Evolutionary conservation across 2,329 filamentous ascomycete species (phyloP), one percentile per base, ranked within the genome.

Genomic region (Sporothrix brasiliensis): DNA sequence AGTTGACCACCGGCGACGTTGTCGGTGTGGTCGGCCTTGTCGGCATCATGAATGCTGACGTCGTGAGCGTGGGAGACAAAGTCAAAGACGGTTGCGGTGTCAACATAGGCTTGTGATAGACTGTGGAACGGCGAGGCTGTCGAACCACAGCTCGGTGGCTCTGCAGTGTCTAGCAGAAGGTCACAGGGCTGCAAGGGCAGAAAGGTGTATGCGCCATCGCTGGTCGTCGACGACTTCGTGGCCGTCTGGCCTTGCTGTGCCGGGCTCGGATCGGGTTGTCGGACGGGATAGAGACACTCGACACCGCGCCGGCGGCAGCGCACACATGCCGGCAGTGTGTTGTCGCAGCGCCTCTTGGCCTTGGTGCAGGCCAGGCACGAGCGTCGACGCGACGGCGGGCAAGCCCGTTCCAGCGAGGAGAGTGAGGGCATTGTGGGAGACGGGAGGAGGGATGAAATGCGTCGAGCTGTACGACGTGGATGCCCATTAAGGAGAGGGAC

Each of bases 331-430:
- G 86, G 87, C 16, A 81, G 75, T 21, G 80, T 81, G 50, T 85
- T 81, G 73, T 86, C 84, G 76, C 87, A 89, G 63, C 83, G 84
- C 16, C 87, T 82, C 76, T 88, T 89, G 30, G 86, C 82, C 74
- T 82, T 83, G 63, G 83, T 86, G 78, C 87, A 89, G 34, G 83
- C 82, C 3, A 81, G 79, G 74, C 87, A 89, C 3, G 87, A 85
- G 77, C 87, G 88, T 61, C 86, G 84, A 70, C 83, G 77, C 4
- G 81, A 81, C 58, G 80, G 84, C 47, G 82, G 83, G 76, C 83
- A 84, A 34, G 73, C 77, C 68, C 79, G 79, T 76, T 83, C 82
- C 4, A 76, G 44, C 1, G 73, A 69, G 4, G 75, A 76, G 16
- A 73, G 61, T 1, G 75, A 75, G 13, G 63, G 56, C 69, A 72